Evolutionary conservation across 768 basidiomycete genomes (phyloP).

Genomic region (Tylopilus plumbeoviolaceoides): DNA sequence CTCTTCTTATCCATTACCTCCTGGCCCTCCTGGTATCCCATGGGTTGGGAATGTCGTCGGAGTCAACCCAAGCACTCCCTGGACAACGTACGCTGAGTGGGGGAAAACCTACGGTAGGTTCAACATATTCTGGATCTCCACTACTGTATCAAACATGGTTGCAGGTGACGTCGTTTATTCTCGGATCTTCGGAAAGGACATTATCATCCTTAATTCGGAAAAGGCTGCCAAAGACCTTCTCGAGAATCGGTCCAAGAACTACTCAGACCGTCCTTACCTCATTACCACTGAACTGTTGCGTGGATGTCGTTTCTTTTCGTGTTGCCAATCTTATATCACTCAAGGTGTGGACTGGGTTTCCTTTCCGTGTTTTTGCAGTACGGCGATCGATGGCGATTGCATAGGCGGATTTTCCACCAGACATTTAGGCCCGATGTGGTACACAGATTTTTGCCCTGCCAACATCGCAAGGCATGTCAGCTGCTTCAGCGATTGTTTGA

Average conservation of each 20-base stretch:
- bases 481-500: conserved; percentile 1
- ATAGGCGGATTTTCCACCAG: background rate
- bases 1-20: too few relatives aligned
- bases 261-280: background rate
- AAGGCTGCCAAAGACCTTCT: background rate
- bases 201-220: background rate
- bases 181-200: background rate
- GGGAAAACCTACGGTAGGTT: background rate
- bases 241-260: background rate
- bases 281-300: background rate
- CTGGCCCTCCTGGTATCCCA: too few relatives aligned
- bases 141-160: background rate
- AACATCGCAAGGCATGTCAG: conserved; percentile 2
- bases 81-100: background rate
- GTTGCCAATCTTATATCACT: too few relatives aligned
- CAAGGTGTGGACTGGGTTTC: background rate
- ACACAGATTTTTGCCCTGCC: background rate
- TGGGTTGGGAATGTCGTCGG: too few relatives aligned
- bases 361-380: background rate
- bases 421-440: background rate
- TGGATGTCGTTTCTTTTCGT: too few relatives aligned
- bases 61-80: too few relatives aligned
- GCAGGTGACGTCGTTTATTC: background rate
- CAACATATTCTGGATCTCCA: background rate
- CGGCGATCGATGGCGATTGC: conserved; percentile 8